These are phyloP conservation scores for Talaromyces sp. DNA, from an alignment of 2,329 filamentous ascomycete genomes.

Conservation along the genomic window DNA sequence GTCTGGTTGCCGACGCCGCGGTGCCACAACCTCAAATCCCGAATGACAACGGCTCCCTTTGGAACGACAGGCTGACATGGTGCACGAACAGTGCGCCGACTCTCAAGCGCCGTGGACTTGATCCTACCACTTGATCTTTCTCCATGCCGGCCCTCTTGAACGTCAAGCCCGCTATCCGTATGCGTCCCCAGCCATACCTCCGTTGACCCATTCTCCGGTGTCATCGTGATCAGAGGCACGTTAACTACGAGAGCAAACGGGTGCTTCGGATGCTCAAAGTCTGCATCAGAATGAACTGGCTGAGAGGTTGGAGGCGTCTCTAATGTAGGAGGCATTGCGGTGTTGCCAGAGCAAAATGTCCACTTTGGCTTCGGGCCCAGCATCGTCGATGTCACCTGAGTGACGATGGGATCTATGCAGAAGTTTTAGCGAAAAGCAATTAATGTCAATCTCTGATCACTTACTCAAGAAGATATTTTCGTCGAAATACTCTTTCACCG, in stretches of 20 bases:
- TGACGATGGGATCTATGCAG: conserved; percentile 1
- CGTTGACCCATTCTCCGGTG: conserved; percentile 49
- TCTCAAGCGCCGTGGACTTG: conserved; percentile 22
- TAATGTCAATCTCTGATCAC: conserved; percentile 41
- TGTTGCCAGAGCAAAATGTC: conserved; percentile 56
- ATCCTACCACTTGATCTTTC: conserved; percentile 29
- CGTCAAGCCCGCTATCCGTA: conserved; percentile 49
- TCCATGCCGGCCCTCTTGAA: conserved; percentile 53
- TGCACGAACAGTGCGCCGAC: conserved; percentile 32
- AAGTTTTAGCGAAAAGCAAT: neutral
- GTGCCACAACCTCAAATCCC: conserved; percentile 62
- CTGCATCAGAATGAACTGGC: conserved; percentile 56
- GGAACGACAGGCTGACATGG: conserved; percentile 47
- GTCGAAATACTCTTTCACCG: conserved; percentile 36
- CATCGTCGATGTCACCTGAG: conserved; percentile 37
- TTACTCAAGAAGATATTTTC: conserved; percentile 35
- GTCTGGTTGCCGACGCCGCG: conserved; percentile 57
- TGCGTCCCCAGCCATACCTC: conserved; percentile 57
- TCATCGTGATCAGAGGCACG: conserved; percentile 46
- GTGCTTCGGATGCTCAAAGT: conserved; percentile 51
- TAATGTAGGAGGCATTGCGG: conserved; percentile 48
- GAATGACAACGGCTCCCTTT: conserved; percentile 25
- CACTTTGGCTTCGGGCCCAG: conserved; percentile 52
- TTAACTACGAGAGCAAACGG: conserved; percentile 55
- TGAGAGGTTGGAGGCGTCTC: conserved; percentile 30